Evolutionary conservation across 2,329 filamentous ascomycete genomes (phyloP), one percentile per base, ranked within the genome.

Genomic region (Verticillium zaregamsianum): DNA sequence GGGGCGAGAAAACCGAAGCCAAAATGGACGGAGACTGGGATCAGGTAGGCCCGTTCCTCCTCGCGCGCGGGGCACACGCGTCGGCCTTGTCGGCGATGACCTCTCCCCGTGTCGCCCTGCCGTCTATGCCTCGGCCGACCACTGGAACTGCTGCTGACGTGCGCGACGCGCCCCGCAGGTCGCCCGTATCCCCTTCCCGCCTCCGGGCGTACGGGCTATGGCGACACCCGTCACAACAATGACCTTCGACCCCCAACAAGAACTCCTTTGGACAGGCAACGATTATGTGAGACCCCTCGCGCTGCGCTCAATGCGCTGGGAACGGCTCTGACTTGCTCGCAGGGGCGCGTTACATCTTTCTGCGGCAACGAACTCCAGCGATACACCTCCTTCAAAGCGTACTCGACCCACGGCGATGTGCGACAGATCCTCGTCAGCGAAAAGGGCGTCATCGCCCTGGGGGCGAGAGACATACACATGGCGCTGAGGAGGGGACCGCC

Each of bases 251-350:
- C 90, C 90, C 62, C 83, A 84, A 45, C 90, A 97, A 74, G 95
- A 99, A 75, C 83, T 99, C 39, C 78, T 99, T 59, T 99, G 96
- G 95, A 87, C 89, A 3, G 96, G 93, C 56, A 96, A 95, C 75
- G 91, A 95, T 79, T 92, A 89, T 82, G 92, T 95, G 81, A 80
- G 86, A 69, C 63, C 68, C 25, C 2, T 40, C 31, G 11, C 2
- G 17, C 8, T 55, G 17, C 55, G 14, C 39, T 31, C 33, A 25
- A 35, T 55, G 28, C n/a, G 33, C 23, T 17, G 14, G 54, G 39
- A 49, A 11, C 32, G 15, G 2, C 45, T 66, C 68, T 77, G 59
- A 76, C 68, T 52, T 15, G 31, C 39, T 59, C 14, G 20, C 61
- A 97, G 92, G 95, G 95, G 65, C 88, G 93, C 66, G 87, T 98